Base-by-base conservation (phyloP, 2,329 filamentous ascomycete species). In the Cadophora malorum region DNA sequence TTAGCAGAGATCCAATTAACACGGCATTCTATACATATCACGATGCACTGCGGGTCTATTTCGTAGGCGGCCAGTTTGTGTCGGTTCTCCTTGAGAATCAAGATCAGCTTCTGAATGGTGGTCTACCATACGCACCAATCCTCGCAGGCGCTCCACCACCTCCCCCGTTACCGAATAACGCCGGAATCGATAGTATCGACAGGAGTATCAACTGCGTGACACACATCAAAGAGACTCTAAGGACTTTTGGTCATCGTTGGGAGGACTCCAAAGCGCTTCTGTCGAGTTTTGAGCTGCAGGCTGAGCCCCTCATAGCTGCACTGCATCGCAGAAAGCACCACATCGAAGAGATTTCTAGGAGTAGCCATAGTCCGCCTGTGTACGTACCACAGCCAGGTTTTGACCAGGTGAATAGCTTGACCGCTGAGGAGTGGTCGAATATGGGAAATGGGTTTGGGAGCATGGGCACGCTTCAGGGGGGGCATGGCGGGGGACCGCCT, bases 11-110 rank as follows among this genome's bases (percentile, higher is more conserved):
- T 72, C 78, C 85, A 4, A 80, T 83, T 38, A 85, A 88, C 69
- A 84, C 86, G 19, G 86, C 90, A 4, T 91, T 95, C 63, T 88
- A 96, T 74, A 95, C 92, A 0, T 97, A 94, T 74, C 90, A 96
- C 75, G 95, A 97, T 76, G 92, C 94, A 1, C 85, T 97, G 75
- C 89, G 94, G 63, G 90, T 93, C 1, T 96, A 92, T 75, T 97
- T 90, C 74, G 88, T 90, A 81, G 88, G 85, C 16, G 87, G 83
- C 68, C 88, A 90, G 73, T 85, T 90, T 67, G 79, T 89, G 19
- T 86, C 87, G 0, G 86, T 90, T 8, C 78, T 90, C n/a, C 81
- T 81, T 3, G 85, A 87, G 69, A 83, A 85, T 0, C 84, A 85
- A 64, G 85, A 89, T 53, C 78, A 86, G 69, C 81, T 90, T 3